Percentiles rank a stretch among this genome's conserved stretches.
phyloP scores from a whole-genome alignment of 441 rosid genomes.

The Gossypium armourianum region DNA sequence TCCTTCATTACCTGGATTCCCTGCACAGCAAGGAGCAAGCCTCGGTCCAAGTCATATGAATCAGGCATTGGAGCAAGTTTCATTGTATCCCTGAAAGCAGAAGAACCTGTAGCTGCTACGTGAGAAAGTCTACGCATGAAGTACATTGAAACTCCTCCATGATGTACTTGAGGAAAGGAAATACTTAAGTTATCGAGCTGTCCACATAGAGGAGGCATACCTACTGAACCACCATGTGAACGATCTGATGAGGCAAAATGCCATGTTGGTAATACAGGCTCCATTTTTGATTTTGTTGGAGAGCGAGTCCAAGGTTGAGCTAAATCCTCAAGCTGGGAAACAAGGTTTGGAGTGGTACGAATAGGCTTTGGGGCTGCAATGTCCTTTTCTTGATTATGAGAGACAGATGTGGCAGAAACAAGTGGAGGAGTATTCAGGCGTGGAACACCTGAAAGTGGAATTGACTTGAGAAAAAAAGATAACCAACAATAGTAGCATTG shows the following conservation, averaged over 20 bases:
- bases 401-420: constrained; percentile 35
- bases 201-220: constrained; percentile 37
- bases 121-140: constrained; percentile 61
- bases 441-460: constrained; percentile 68
- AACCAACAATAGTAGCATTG: constrained; percentile 13
- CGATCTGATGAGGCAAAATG: constrained; percentile 50
- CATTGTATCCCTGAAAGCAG: constrained; percentile 82
- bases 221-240: constrained; percentile 44
- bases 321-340: constrained; percentile 72
- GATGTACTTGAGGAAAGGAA: constrained; percentile 13
- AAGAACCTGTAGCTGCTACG: constrained; percentile 91
- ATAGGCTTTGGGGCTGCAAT: constrained; percentile 89
- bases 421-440: constrained; percentile 91
- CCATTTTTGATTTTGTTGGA: constrained; percentile 91
- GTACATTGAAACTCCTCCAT: constrained; percentile 11
- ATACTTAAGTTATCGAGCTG: neutral
- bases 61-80: constrained; percentile 92
- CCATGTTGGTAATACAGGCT: constrained; percentile 63
- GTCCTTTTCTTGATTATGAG: constrained; percentile 52
- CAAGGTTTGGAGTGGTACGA: constrained; percentile 64
- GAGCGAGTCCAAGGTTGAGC: constrained; percentile 98
- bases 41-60: constrained; percentile 92
- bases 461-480: constrained; percentile 20
- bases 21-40: constrained; percentile 95
- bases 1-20: constrained; percentile 70